Conservation (phyloP, 1,284 basidiomycete genomes). For the Sporisorium iseilematis-ciliati region DNA sequence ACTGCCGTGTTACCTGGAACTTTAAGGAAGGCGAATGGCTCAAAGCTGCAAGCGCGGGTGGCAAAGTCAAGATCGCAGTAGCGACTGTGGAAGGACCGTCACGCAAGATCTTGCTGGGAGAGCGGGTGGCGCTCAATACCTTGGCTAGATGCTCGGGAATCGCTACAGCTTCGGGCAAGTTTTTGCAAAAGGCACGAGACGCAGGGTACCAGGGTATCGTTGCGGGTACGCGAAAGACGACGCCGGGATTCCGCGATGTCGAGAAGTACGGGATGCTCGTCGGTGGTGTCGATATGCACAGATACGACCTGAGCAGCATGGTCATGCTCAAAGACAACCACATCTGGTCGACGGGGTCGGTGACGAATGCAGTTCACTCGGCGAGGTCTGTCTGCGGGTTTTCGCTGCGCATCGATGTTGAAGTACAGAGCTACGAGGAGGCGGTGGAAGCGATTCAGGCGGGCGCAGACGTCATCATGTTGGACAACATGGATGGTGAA, state of each 20-base stretch:
- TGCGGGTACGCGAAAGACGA: constrained; percentile 97
- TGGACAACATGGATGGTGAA: constrained; percentile 75
- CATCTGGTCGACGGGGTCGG: constrained; percentile 96
- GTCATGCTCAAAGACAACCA: constrained; percentile 99
- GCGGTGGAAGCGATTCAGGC: constrained; percentile 95
- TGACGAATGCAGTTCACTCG: constrained; percentile 85
- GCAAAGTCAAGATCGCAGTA: constrained; percentile 77
- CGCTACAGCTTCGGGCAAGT: constrained; percentile 87
- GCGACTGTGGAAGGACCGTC: constrained; percentile 92
- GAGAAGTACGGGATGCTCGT: constrained; percentile 99
- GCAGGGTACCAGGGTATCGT: constrained; percentile 89
- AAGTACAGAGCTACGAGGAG: constrained; percentile 88
- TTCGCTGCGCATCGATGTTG: constrained; percentile 91
- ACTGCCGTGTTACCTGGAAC: constrained; percentile 94
- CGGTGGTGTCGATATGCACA: constrained; percentile 93
- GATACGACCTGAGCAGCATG: constrained; percentile 97
- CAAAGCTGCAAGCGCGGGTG: constrained; percentile 6
- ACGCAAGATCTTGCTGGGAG: constrained; percentile 88
- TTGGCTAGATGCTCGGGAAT: constrained; percentile 96
- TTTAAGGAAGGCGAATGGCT: constrained; percentile 82
- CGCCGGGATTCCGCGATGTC: constrained; percentile 93
- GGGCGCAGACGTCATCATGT: constrained; percentile 97
- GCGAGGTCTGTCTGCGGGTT: constrained; percentile 93
- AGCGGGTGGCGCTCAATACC: constrained; percentile 92
- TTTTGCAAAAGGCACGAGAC: constrained; percentile 82